Evolutionary conservation across 371 early-diverging fungal genomes (phyloP).

Genomic region (Thermomucor indicae-seudaticae): DNA sequence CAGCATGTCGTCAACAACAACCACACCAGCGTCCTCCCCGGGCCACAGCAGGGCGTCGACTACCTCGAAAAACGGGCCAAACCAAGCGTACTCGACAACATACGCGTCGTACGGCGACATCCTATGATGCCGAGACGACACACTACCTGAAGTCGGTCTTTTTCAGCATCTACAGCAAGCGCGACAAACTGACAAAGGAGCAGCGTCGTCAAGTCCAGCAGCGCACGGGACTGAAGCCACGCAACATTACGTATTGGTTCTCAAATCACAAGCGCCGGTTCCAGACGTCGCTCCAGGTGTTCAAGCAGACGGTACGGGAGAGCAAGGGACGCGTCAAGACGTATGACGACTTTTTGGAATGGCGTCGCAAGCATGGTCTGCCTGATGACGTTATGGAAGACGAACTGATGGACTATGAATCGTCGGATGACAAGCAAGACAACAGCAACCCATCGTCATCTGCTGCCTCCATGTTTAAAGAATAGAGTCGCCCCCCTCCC

Average conservation of each 20-base stretch:
- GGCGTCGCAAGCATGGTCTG: conserved; percentile 23
- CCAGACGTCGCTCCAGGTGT: conserved; percentile 20
- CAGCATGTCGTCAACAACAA: not conserved
- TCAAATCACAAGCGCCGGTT: conserved; percentile 46
- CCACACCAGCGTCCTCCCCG: not conserved
- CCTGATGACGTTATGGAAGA: conserved; percentile 20
- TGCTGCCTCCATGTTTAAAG: no score
- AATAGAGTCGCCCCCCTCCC: no score
- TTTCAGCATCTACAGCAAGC: conserved; percentile 32
- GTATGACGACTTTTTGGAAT: conserved; percentile 36
- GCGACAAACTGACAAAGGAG: conserved; percentile 40
- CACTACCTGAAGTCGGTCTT: conserved; percentile 38
- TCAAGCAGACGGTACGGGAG: conserved; percentile 19
- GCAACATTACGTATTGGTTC: conserved; percentile 51
- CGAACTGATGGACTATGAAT: not conserved
- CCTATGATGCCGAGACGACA: conserved; percentile 37
- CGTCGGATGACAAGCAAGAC: not conserved
- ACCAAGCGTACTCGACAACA: not conserved
- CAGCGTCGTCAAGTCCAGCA: conserved; percentile 26
- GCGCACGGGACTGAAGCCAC: conserved; percentile 34
- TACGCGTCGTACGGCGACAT: conserved; percentile 36
- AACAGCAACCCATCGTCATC: no score
- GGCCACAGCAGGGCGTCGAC: not conserved
- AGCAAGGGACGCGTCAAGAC: conserved; percentile 22
- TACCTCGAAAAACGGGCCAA: not conserved